Evolutionary conservation across 345 rosid species (phyloP), one percentile per base, ranked within the genome.

Genomic region (Erodium maritimum): DNA sequence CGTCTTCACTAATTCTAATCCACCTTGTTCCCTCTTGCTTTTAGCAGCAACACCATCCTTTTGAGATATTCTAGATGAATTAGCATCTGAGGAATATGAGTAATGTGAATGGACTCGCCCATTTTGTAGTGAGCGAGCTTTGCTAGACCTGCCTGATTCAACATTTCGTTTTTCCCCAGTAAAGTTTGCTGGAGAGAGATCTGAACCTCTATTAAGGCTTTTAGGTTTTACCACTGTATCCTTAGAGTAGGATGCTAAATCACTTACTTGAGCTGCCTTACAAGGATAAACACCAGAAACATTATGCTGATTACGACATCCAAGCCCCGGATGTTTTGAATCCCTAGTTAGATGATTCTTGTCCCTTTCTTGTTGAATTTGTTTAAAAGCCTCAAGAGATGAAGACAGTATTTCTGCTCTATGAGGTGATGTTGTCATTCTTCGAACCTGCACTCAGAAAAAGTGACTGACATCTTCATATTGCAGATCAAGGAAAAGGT

Each of bases 371-470:
- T 71, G 78, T 58, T 85, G 91, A 71, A 85, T 82, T 73, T 85
- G 78, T 71, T 74, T 80, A 61, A 85, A 85, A 56, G 87, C 87
- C 73, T 85, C 91, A 45, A 82, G 59, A 19, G 91, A 85, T 74
- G 91, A 85, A 48, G 91, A 80, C 18, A 85, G 60, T 69, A 85
- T 78, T 75, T 82, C 91, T 3, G 88, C 91, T 75, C 75, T 77
- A 71, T 85, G 88, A 29, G 91, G 77, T 61, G 88, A 82, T 65
- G 81, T 80, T 21, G 88, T 80, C 88, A 85, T 82, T 73, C 88
- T 75, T 53, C 91, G 73, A 63, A 82, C 91, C 91, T 85, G 82
- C 77, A 70, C 21, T 66, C 22, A 72, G 60, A 50, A 68, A 46
- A 50, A 64, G 60, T 72, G 37, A 62, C 67, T 50, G n/a, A n/a